Evolutionary conservation across 495 filamentous ascomycete genomes (phyloP).

Genomic region (Aspergillus funiculosus): DNA sequence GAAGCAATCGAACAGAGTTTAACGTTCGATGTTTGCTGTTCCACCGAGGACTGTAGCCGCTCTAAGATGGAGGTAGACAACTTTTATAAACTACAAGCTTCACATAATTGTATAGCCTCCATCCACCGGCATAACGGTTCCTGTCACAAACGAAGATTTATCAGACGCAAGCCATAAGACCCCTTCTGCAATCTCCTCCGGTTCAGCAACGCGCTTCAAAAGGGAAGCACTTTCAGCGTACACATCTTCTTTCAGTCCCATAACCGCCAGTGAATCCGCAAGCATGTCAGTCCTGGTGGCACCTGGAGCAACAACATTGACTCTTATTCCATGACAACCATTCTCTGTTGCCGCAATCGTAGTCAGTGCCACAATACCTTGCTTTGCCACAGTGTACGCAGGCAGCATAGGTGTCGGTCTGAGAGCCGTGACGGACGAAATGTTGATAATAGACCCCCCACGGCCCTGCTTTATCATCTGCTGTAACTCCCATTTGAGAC

Average conservation of each 20-base stretch:
- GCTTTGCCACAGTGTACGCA: slow-evolving; percentile 40
- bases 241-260: slow-evolving; percentile 24
- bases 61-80: too few species aligned
- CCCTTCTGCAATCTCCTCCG: slow-evolving; percentile 30
- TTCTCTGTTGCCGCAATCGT: slow-evolving; percentile 26
- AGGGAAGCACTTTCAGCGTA: slow-evolving; percentile 16
- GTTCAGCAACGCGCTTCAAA: slow-evolving; percentile 25
- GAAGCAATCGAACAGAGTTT: too few species aligned
- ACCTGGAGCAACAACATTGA: slow-evolving; percentile 24
- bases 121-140: slow-evolving; percentile 28
- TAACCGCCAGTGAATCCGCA: slow-evolving; percentile 14
- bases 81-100: too few species aligned
- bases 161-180: slow-evolving; percentile 31
- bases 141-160: slow-evolving; percentile 28
- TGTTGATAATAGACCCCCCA: slow-evolving; percentile 39
- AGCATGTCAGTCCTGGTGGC: slow-evolving; percentile 27
- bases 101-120: too few species aligned
- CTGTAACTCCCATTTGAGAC: slow-evolving; percentile 17
- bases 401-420: slow-evolving; percentile 22
- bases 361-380: slow-evolving; percentile 41
- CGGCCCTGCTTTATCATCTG: slow-evolving; percentile 21
- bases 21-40: too few species aligned
- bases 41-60: too few species aligned
- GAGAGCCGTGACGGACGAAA: slow-evolving; percentile 32
- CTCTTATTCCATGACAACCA: slow-evolving; percentile 16